These are phyloP conservation scores for Aureobasidium sp. DNA, from an alignment of 2,329 filamentous ascomycete genomes.

Conservation along the genomic window DNA sequence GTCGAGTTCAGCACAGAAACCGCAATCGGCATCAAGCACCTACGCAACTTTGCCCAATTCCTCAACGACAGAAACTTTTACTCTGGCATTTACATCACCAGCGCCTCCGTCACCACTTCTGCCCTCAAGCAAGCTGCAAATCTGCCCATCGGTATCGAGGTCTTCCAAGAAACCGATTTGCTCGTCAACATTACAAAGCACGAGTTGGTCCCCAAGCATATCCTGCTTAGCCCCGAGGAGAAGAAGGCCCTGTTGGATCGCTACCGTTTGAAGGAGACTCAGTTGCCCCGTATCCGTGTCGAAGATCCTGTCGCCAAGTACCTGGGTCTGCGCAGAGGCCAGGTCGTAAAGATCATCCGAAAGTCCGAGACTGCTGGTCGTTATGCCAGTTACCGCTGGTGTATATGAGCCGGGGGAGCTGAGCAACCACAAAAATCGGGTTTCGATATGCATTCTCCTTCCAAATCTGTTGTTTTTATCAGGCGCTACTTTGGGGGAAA, in stretches of 20 bases:
- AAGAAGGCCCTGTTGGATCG: conserved; percentile 77
- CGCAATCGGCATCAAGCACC: conserved; percentile 81
- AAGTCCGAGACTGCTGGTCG: conserved; percentile 91
- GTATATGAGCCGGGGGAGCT: conserved; percentile 28
- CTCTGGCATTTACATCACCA: conserved; percentile 84
- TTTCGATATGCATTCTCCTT: background rate
- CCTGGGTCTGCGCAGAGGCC: conserved; percentile 78
- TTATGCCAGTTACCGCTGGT: conserved; percentile 89
- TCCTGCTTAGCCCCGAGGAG: conserved; percentile 83
- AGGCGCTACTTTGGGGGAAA: background rate
- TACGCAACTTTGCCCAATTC: conserved; percentile 81
- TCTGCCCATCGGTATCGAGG: conserved; percentile 76
- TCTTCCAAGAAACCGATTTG: conserved; percentile 91
- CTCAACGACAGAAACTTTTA: conserved; percentile 74
- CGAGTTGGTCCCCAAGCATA: conserved; percentile 90
- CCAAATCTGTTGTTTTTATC: background rate
- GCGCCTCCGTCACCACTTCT: conserved; percentile 72
- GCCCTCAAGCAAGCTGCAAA: conserved; percentile 80
- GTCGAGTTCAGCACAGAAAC: conserved; percentile 82
- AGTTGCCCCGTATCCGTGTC: conserved; percentile 84
- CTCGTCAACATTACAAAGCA: conserved; percentile 98
- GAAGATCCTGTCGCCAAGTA: conserved; percentile 92
- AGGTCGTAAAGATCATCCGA: conserved; percentile 97
- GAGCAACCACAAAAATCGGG: background rate
- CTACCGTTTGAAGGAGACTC: conserved; percentile 94